Percentiles rank a stretch among this genome's conserved stretches.
Conservation (phyloP, 768 basidiomycete species). For the Cyathus striatus region DNA sequence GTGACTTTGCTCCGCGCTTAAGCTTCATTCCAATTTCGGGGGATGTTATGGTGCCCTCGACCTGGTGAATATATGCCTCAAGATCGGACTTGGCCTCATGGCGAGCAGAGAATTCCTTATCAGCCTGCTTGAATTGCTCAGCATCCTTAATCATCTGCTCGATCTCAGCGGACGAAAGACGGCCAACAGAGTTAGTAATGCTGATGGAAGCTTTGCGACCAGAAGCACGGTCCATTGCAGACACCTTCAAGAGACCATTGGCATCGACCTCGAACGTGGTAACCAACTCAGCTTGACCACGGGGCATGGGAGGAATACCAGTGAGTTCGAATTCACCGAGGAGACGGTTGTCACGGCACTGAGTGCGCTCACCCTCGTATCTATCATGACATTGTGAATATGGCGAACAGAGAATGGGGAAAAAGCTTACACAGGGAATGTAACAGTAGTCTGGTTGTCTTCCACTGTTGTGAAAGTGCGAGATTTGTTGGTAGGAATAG, state of each 20-base stretch:
- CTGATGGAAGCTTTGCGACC: constrained; percentile 99
- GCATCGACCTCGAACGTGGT: constrained; percentile 99
- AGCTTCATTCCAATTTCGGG: constrained; percentile 98
- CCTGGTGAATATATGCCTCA: constrained; percentile 96
- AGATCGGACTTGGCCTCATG: constrained; percentile 99
- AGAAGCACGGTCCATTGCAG: constrained; percentile 96
- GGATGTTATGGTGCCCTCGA: constrained; percentile 92
- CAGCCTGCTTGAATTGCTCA: constrained; percentile 92
- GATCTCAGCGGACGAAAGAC: constrained; percentile 95
- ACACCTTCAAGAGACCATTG: constrained; percentile 98
- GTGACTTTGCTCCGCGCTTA: constrained; percentile 92
- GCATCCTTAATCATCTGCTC: constrained; percentile 99
- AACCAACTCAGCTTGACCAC: constrained; percentile 98
- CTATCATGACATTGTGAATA: constrained; percentile 24
- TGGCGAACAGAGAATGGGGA: not conserved
- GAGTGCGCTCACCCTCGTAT: constrained; percentile 99
- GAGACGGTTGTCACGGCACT: constrained; percentile 98
- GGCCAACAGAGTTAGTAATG: constrained; percentile 99
- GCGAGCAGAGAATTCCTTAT: constrained; percentile 97
- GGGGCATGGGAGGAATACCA: constrained; percentile 98
- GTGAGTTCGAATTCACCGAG: constrained; percentile 99
- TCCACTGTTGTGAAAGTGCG: constrained; percentile 99
- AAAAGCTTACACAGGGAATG: constrained; percentile 87
- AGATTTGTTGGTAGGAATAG: constrained; percentile 99
- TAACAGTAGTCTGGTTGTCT: constrained; percentile 99